These are phyloP conservation scores for Daldinia vernicosa DNA, from an alignment of 495 filamentous ascomycete genomes.

Conservation along the genomic window DNA sequence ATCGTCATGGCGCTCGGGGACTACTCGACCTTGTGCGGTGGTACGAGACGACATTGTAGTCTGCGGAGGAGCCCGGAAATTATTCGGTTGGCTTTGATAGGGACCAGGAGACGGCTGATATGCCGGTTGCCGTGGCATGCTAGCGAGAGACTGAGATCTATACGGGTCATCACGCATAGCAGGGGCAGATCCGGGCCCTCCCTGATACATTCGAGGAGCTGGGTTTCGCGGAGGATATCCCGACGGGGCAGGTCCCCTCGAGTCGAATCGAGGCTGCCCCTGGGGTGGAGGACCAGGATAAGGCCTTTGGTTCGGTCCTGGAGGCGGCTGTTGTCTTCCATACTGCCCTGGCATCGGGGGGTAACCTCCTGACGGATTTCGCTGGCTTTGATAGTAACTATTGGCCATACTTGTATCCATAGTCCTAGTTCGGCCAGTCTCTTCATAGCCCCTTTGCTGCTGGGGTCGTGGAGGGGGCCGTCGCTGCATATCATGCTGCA, in stretches of 20 bases:
- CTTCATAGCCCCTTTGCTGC: constrained; percentile 60
- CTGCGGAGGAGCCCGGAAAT: constrained; percentile 81
- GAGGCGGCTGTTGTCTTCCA: constrained; percentile 36
- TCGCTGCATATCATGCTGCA: constrained; percentile 63
- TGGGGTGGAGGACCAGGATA: constrained; percentile 66
- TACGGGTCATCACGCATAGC: constrained; percentile 85
- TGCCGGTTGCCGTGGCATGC: constrained; percentile 68
- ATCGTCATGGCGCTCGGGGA: constrained; percentile 92
- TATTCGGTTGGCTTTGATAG: constrained; percentile 74
- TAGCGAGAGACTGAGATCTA: constrained; percentile 91
- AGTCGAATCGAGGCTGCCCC: constrained; percentile 48
- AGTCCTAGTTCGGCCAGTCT: constrained; percentile 49
- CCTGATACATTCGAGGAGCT: constrained; percentile 63
- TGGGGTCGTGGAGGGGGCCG: constrained; percentile 68
- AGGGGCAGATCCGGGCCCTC: constrained; percentile 63
- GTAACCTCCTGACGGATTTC: constrained; percentile 57
- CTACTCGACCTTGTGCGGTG: constrained; percentile 86
- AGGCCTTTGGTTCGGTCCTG: constrained; percentile 45
- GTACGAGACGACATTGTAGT: constrained; percentile 70
- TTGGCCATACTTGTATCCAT: constrained; percentile 57
- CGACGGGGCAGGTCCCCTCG: constrained; percentile 54
- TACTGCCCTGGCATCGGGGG: constrained; percentile 41
- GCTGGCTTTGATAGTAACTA: constrained; percentile 66
- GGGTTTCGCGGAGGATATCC: constrained; percentile 66
- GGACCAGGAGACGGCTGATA: constrained; percentile 71